These are phyloP conservation scores for Phaffia rhodozyma DNA, from an alignment of 1,284 basidiomycete species.

Conservation along the genomic window DNA sequence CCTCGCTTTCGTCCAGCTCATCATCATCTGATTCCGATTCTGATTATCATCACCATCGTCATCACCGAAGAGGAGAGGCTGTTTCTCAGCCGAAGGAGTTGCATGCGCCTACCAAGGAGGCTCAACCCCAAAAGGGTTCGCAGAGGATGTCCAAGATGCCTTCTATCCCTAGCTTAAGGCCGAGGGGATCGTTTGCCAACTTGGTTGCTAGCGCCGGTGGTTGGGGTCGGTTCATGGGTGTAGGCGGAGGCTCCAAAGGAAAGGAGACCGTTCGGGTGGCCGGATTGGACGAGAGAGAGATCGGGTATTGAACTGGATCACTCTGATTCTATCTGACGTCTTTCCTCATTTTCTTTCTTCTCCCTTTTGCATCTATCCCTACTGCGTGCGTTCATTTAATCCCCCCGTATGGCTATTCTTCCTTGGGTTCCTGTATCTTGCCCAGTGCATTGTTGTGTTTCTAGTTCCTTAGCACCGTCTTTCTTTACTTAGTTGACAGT, in stretches of 20 bases:
- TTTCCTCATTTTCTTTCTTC: too few species aligned
- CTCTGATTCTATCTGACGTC: too few species aligned
- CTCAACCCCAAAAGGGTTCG: background rate
- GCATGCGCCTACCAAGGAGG: background rate
- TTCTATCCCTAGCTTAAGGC: constrained; percentile 3
- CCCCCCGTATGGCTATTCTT: too few species aligned
- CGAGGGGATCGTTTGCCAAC: constrained; percentile 16
- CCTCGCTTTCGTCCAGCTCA: constrained; percentile 11
- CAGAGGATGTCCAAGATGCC: background rate
- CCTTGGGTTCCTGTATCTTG: too few species aligned
- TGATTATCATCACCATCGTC: background rate
- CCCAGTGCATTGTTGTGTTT: too few species aligned
- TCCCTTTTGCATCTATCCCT: too few species aligned
- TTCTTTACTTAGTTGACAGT: too few species aligned
- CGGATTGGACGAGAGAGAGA: constrained; percentile 4
- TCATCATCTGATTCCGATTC: background rate
- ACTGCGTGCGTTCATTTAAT: too few species aligned
- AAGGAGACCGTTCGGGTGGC: constrained; percentile 4
- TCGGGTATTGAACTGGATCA: background rate
- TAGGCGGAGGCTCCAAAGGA: background rate
- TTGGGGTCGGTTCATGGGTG: constrained; percentile 13
- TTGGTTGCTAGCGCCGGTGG: constrained; percentile 14
- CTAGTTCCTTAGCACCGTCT: too few species aligned
- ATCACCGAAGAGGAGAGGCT: constrained; percentile 8
- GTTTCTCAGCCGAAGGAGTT: background rate